These are phyloP conservation scores for Naganishia onofrii DNA, from an alignment of 768 basidiomycete genomes.

Conservation along the genomic window DNA sequence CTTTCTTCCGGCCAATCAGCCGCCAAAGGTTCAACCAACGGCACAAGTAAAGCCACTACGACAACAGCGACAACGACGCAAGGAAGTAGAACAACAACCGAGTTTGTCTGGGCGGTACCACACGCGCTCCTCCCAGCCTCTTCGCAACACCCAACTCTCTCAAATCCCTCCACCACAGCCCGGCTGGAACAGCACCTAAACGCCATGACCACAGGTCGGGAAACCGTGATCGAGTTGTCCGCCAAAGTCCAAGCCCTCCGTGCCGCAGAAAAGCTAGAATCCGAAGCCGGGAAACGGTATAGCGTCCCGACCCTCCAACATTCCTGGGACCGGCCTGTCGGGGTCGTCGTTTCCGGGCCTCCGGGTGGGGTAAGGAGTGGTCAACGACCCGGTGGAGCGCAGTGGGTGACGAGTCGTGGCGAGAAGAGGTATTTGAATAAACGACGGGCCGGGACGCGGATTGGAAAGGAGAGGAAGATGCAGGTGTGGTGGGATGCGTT, in stretches of 20 bases:
- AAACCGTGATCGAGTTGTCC: conserved; percentile 11
- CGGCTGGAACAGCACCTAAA: conserved; percentile 6
- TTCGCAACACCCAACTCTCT: not conserved
- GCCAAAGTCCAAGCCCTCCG: conserved; percentile 6
- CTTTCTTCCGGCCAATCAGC: not conserved
- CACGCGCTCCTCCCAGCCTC: conserved; percentile 3
- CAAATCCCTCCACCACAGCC: not conserved
- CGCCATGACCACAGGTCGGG: conserved; percentile 7
- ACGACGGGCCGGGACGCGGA: conserved; percentile 18
- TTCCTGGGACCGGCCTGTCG: conserved; percentile 9
- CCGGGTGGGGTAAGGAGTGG: not conserved
- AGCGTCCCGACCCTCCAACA: conserved; percentile 5
- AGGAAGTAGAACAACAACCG: not conserved
- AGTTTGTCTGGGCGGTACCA: conserved; percentile 24
- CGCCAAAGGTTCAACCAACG: not conserved
- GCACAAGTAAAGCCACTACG: not conserved
- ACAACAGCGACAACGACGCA: not conserved
- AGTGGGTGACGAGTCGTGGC: conserved; percentile 23
- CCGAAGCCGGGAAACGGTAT: not conserved
- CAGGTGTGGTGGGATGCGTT: conserved; percentile 18
- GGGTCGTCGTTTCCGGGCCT: not conserved
- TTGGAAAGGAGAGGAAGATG: conserved; percentile 29
- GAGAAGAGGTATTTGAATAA: conserved; percentile 30
- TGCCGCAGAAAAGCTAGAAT: not conserved
- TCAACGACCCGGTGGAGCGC: not conserved